These are phyloP conservation scores for Phialemoniopsis sp. DNA, from an alignment of 2,329 filamentous ascomycete genomes.

Conservation along the genomic window DNA sequence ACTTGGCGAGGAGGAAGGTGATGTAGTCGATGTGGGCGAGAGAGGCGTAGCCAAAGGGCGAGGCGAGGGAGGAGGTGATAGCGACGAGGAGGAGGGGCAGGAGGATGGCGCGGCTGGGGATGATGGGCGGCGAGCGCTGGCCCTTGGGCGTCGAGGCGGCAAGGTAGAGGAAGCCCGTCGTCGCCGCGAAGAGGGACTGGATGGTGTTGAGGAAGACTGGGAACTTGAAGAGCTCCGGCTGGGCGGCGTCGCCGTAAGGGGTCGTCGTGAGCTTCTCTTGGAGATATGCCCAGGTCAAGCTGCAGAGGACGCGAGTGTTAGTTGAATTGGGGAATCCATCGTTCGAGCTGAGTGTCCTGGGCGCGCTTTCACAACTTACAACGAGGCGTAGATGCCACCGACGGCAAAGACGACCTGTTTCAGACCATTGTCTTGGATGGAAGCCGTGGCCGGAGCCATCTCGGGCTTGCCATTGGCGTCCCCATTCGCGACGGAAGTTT, in stretches of 20 bases:
- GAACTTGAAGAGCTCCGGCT: conserved; percentile 80
- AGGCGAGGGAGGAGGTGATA: conserved; percentile 81
- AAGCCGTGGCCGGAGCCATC: conserved; percentile 17
- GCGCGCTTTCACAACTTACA: conserved; percentile 53
- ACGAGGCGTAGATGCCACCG: conserved; percentile 93
- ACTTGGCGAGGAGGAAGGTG: conserved; percentile 95
- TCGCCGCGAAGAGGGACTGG: conserved; percentile 83
- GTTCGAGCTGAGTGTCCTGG: neutral
- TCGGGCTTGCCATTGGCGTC: conserved; percentile 17
- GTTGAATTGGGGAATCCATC: neutral
- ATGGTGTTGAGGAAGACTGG: conserved; percentile 95
- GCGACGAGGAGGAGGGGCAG: conserved; percentile 79
- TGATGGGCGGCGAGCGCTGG: conserved; percentile 56
- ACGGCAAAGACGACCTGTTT: conserved; percentile 81
- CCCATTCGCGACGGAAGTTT: conserved; percentile 17
- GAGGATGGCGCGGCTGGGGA: conserved; percentile 73
- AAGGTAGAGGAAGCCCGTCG: conserved; percentile 80
- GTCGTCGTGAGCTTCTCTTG: conserved; percentile 98
- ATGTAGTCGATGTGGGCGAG: conserved; percentile 96
- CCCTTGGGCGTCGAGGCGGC: conserved; percentile 54
- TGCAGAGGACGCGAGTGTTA: conserved; percentile 23
- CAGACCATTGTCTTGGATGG: conserved; percentile 54
- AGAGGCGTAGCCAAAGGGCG: conserved; percentile 92
- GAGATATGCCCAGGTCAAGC: conserved; percentile 91
- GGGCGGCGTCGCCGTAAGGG: conserved; percentile 56